phyloP scores from a whole-genome alignment of 495 filamentous ascomycete species.

The Penicillium canescens region DNA sequence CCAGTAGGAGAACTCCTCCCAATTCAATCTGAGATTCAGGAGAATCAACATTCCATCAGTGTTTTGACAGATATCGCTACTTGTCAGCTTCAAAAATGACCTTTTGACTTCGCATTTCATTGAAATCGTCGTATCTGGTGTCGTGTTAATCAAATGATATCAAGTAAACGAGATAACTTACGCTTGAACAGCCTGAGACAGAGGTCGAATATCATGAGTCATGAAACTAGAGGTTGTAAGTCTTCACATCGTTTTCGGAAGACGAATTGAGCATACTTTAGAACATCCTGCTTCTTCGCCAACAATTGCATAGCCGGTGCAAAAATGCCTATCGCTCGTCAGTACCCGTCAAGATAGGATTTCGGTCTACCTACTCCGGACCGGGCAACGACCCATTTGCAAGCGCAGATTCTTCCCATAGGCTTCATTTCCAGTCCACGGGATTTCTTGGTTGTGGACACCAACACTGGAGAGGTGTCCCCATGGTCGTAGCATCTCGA shows the following conservation, averaged over 20 bases:
- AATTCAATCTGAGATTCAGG: too few relatives aligned
- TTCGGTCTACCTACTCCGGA: slow-evolving; percentile 38
- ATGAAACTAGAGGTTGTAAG: slow-evolving; percentile 33
- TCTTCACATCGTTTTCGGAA: neutral
- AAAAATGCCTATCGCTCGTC: slow-evolving; percentile 27
- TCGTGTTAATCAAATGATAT: neutral
- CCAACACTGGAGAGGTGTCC: slow-evolving; percentile 80
- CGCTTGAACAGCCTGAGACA: slow-evolving; percentile 37
- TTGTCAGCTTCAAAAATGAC: slow-evolving; percentile 39
- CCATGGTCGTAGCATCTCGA: slow-evolving; percentile 84
- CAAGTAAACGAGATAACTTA: slow-evolving; percentile 11
- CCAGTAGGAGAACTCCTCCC: too few relatives aligned
- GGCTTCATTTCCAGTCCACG: slow-evolving; percentile 80
- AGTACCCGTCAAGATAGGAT: neutral
- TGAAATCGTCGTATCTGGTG: slow-evolving; percentile 35
- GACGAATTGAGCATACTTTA: slow-evolving; percentile 23
- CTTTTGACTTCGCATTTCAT: slow-evolving; percentile 37
- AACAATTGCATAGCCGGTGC: slow-evolving; percentile 68
- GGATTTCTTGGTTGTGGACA: slow-evolving; percentile 86
- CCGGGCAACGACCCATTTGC: slow-evolving; percentile 92
- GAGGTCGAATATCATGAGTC: slow-evolving; percentile 36
- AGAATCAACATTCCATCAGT: too few relatives aligned
- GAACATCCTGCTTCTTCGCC: slow-evolving; percentile 46
- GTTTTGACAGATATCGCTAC: neutral
- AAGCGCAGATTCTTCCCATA: slow-evolving; percentile 87